Conservation (phyloP, 73 alveolate species). For the Paramecium octaurelia region DNA sequence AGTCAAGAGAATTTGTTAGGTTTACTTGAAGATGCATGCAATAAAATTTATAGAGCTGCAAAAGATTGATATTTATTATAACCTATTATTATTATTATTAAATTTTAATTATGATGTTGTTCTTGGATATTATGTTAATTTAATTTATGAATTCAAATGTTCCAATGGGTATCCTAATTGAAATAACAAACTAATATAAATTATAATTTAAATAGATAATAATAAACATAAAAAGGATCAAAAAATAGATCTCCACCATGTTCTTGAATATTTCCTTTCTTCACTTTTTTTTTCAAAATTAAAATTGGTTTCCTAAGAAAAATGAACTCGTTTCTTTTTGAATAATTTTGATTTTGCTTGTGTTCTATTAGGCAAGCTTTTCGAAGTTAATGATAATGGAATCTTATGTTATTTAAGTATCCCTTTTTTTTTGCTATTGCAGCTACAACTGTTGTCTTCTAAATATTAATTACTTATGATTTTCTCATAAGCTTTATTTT, state of each 20-base stretch:
- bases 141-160: not conserved
- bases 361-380: not conserved
- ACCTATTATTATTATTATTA: not conserved
- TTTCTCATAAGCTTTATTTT: not conserved
- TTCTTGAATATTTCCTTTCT: not conserved
- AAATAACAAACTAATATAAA: not conserved
- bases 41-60: conserved; percentile 75
- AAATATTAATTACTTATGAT: not conserved
- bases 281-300: not conserved
- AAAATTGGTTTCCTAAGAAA: not conserved
- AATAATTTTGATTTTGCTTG: not conserved
- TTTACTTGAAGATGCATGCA: conserved; percentile 92
- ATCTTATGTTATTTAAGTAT: not conserved
- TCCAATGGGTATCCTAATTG: not conserved
- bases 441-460: not conserved
- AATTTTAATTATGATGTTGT: not conserved
- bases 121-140: not conserved
- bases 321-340: not conserved
- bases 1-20: conserved; percentile 92
- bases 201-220: not conserved
- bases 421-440: not conserved
- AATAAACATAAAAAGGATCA: not conserved
- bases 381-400: not conserved
- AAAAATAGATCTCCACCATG: not conserved
- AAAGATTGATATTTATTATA: conserved; percentile 43